Conservation (phyloP, 1,284 basidiomycete species). For the Trametes polyzona region DNA sequence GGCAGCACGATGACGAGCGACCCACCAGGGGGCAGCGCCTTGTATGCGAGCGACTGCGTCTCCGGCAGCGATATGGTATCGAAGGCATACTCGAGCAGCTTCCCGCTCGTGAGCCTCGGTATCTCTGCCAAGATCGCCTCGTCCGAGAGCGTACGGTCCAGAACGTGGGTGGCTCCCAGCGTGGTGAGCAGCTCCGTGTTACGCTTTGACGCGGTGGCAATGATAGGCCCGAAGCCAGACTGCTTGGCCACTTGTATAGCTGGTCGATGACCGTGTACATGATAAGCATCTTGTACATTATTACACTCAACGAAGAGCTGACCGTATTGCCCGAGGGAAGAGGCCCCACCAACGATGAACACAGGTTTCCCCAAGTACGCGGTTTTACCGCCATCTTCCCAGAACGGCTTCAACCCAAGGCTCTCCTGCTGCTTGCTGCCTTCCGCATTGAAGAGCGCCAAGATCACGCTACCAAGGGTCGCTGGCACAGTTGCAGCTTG, state of each 20-base stretch:
- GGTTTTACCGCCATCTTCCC: constrained; percentile 36
- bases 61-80: too few species aligned
- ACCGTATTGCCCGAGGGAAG: constrained; percentile 48
- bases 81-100: too few species aligned
- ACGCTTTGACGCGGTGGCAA: constrained; percentile 36
- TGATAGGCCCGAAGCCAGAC: constrained; percentile 34
- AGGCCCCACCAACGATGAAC: constrained; percentile 48
- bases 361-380: constrained; percentile 44
- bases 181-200: constrained; percentile 32
- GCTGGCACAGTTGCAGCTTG: constrained; percentile 45
- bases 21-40: too few species aligned
- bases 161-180: too few species aligned
- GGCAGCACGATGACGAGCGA: too few species aligned
- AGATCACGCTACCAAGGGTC: constrained; percentile 41
- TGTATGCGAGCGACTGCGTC: too few species aligned
- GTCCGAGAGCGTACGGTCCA: too few species aligned
- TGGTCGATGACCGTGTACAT: not conserved
- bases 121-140: too few species aligned
- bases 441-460: constrained; percentile 42
- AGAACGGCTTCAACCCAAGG: constrained; percentile 36
- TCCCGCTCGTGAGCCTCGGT: too few species aligned
- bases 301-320: too few species aligned
- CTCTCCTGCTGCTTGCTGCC: constrained; percentile 24
- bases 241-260: constrained; percentile 37
- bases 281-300: too few species aligned